Evolutionary conservation across 495 filamentous ascomycete genomes (phyloP).

Genomic region (Antarctomyces pellizariae): DNA sequence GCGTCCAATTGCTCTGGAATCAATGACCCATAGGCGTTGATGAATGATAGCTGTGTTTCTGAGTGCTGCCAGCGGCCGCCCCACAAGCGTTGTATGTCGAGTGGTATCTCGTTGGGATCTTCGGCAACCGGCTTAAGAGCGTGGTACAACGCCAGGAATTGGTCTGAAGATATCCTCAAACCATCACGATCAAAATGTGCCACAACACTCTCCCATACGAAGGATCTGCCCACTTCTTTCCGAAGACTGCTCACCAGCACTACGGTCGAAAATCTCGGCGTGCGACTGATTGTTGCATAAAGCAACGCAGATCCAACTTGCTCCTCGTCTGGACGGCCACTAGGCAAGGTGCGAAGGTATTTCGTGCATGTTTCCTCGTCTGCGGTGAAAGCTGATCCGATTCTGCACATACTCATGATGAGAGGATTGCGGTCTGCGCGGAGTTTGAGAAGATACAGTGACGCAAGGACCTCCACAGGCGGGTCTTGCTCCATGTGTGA

Average conservation of each 20-base stretch:
- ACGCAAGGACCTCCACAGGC: slow-evolving; percentile 48
- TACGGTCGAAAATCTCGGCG: slow-evolving; percentile 47
- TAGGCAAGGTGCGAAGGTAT: slow-evolving; percentile 38
- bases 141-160: slow-evolving; percentile 60
- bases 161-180: slow-evolving; percentile 46
- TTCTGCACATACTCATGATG: slow-evolving; percentile 52
- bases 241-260: slow-evolving; percentile 38
- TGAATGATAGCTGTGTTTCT: slow-evolving; percentile 72
- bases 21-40: slow-evolving; percentile 54
- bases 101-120: slow-evolving; percentile 20
- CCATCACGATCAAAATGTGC: slow-evolving; percentile 62
- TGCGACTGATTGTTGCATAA: slow-evolving; percentile 47
- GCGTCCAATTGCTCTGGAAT: slow-evolving; percentile 53
- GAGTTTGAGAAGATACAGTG: slow-evolving; percentile 49
- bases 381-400: slow-evolving; percentile 34
- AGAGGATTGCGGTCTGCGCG: slow-evolving; percentile 37
- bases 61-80: slow-evolving; percentile 71
- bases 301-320: slow-evolving; percentile 64
- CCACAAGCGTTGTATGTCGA: slow-evolving; percentile 72
- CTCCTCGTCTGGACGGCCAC: slow-evolving; percentile 49
- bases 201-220: slow-evolving; percentile 68
- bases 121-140: slow-evolving; percentile 46
- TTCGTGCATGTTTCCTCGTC: slow-evolving; percentile 23
- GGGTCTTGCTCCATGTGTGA: slow-evolving; percentile 27
- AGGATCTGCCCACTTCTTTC: slow-evolving; percentile 23